Evolutionary conservation across 192 early-diverging fungal species (phyloP), one percentile per base, ranked within the genome.

Genomic region (Polychytrium aggregatum): DNA sequence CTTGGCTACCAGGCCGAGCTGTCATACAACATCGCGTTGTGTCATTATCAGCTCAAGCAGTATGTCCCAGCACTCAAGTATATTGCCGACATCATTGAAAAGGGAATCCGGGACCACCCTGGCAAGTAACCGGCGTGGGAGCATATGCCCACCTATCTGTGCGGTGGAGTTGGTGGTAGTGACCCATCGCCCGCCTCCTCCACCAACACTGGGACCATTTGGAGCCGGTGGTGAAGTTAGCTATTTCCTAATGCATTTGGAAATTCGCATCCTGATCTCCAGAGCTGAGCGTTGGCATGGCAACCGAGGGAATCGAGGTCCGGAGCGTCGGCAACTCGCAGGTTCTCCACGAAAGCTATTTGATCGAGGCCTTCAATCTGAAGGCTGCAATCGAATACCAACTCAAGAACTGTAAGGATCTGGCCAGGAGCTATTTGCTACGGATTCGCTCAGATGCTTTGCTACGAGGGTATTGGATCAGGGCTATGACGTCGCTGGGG

Each of bases 361-460:
- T 80, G 11, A 52, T 80, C 27, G 78, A 80, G 52, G 78, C 75
- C 0, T 80, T 80, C 55, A 80, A 80, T 51, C 63, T 80, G 14
- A 80, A 80, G 63, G 78, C 78, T 6, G 78, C 78, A 0, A 80
- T 80, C 36, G 78, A 80, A 50, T 80, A 78, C 50, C 68, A 78
- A 26, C 60, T 80, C 20, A 72, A 72, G 41, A 80, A 80, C 55
- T 55, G 74, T 77, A 55, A n/a, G 52, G 28, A 46, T 49, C 13
- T 5, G 30, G 25, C 31, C 39, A 0, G 30, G n/a, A n/a, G n/a
- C n/a, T n/a, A n/a, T n/a, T n/a, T n/a, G n/a, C n/a, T n/a, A n/a
- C n/a, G n/a, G n/a, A n/a, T n/a, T n/a, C n/a, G n/a, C n/a, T n/a
- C n/a, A n/a, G n/a, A n/a, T n/a, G n/a, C n/a, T n/a, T n/a, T n/a